A percentile compares a stretch with the other conserved stretches of the same genome.
Evolutionary conservation across 495 filamentous ascomycete species (phyloP).

Genomic region (Hypoxylon perforatum): DNA sequence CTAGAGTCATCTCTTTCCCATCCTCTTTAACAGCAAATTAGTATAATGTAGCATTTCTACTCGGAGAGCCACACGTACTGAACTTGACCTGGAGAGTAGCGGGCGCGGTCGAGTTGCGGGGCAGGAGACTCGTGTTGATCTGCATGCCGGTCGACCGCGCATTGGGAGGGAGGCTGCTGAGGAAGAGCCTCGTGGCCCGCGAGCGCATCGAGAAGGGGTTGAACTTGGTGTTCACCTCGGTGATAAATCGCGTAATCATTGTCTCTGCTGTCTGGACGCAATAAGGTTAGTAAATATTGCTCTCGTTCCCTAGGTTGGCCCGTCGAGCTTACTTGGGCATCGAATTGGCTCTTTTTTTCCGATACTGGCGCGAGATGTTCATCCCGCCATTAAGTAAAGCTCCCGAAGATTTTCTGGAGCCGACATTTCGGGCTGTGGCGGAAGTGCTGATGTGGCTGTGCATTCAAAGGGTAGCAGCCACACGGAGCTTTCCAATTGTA

Average conservation of each 20-base stretch:
- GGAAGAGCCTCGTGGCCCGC: constrained; percentile 85
- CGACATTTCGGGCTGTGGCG: not conserved
- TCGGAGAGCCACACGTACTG: constrained; percentile 64
- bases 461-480: constrained; percentile 13
- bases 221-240: constrained; percentile 83
- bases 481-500: not conserved
- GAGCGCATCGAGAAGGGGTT: constrained; percentile 85
- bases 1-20: constrained; percentile 78
- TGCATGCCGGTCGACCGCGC: constrained; percentile 75
- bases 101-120: constrained; percentile 69
- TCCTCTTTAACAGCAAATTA: constrained; percentile 70
- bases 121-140: constrained; percentile 82
- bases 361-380: constrained; percentile 2
- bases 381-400: not conserved
- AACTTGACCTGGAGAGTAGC: constrained; percentile 80
- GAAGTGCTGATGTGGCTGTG: constrained; percentile 1
- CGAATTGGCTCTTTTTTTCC: constrained; percentile 10
- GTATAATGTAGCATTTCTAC: not conserved
- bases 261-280: constrained; percentile 39
- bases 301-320: not conserved
- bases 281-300: not conserved
- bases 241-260: constrained; percentile 92
- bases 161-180: constrained; percentile 84
- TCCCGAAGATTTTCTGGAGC: constrained; percentile 36
- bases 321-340: constrained; percentile 11